Base-by-base conservation (phyloP, 2,329 filamentous ascomycete species). In the Phialophora chinensis region DNA sequence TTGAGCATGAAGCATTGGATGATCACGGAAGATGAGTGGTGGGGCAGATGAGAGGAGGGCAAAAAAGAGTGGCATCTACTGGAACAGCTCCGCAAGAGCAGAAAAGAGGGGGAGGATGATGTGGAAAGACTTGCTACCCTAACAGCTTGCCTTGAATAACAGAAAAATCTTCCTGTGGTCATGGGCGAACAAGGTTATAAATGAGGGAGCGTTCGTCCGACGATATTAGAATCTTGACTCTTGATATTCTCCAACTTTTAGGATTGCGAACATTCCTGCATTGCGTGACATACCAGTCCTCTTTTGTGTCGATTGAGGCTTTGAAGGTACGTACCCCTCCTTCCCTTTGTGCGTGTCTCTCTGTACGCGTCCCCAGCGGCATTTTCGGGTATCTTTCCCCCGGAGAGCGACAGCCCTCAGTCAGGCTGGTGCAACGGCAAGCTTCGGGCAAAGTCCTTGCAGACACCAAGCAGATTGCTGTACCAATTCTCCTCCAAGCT, bases 121-220 rank as follows among this genome's bases (percentile, higher is more conserved):
- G 50, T 47, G 60, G 38, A 55, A 54, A 63, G 49, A 50, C 50
- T n/a, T 27, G 54, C 17, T 44, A 20, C 38, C 38, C 38, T 44
- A 44, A 44, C 29, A 59, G 35, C 42, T 17, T 38, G 25, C 25
- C 25, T 31, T 20, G 35, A 62, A 61, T 11, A 61, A 52, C 47
- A 42, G 63, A 62, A 60, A 44, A 55, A 55, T 52, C 23, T 44
- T 61, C 23, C 47, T 52, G 44, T 53, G 59, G 11, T 55, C 53
- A 29, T 53, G 59, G 49, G 31, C 20, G 33, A 29, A 54, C 29
- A 38, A 27, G 59, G 59, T 61, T 61, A 61, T 61, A 61, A 61
- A 61, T 61, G 59, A 17, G 12, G 62, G 62, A 61, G 60, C 60
- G 58, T 56, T 66, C 56, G 62, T 69, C 67, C 62, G 66, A 63